Percentiles rank a stretch among this genome's conserved stretches.
Evolutionary conservation across 2,329 filamentous ascomycete genomes (phyloP).

Genomic region (Colletotrichum limetticola): DNA sequence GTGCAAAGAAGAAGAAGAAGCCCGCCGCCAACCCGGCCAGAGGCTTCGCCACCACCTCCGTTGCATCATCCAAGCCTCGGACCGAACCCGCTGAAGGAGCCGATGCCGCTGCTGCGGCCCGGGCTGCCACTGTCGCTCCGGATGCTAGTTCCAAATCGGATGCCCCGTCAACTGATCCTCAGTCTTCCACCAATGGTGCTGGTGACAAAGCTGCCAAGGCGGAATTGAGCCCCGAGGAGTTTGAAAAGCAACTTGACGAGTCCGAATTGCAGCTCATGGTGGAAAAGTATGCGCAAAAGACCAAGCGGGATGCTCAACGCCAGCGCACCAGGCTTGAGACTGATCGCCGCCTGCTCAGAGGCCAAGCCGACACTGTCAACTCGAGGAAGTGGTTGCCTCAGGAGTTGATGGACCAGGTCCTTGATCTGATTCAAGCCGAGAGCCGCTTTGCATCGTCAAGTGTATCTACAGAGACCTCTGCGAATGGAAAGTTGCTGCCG

Average conservation of each 20-base stretch:
- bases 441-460: slow-evolving; percentile 66
- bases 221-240: slow-evolving; percentile 82
- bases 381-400: slow-evolving; percentile 82
- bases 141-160: slow-evolving; percentile 8
- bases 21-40: slow-evolving; percentile 85
- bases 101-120: slow-evolving; percentile 33
- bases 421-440: slow-evolving; percentile 78
- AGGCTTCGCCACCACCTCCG: slow-evolving; percentile 93
- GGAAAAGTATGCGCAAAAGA: slow-evolving; percentile 84
- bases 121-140: slow-evolving; percentile 5
- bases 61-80: slow-evolving; percentile 80
- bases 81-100: slow-evolving; percentile 62
- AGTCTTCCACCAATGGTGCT: slow-evolving; percentile 38
- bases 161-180: slow-evolving; percentile 45
- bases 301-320: slow-evolving; percentile 80
- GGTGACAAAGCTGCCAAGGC: slow-evolving; percentile 46
- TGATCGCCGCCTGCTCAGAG: slow-evolving; percentile 83
- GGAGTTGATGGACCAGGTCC: slow-evolving; percentile 81
- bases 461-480: slow-evolving; percentile 52
- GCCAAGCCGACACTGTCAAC: slow-evolving; percentile 79
- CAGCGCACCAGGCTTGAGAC: slow-evolving; percentile 84
- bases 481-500: slow-evolving; percentile 63
- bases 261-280: slow-evolving; percentile 90
- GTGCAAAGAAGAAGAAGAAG: slow-evolving; percentile 90
- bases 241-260: slow-evolving; percentile 88